Base-by-base conservation (phyloP, 352 stramenopile genomes). In the Globisporangium apiculatum region DNA sequence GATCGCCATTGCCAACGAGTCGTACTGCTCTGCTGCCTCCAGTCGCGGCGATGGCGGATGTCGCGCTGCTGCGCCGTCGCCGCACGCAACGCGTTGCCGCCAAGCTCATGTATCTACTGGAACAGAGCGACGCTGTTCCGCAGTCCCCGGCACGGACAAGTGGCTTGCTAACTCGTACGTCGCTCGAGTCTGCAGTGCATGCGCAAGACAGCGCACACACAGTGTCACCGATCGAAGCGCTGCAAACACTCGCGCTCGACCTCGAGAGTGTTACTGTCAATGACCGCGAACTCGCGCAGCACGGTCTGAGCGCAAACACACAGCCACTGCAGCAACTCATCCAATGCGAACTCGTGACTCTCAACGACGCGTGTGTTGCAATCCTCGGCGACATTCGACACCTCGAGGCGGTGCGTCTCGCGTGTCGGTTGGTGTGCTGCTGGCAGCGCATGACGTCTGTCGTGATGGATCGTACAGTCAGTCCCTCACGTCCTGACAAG, bases 251-350 rank as follows among this genome's bases (percentile, higher is more conserved):
- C 8, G 46, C 49, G 0, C 12, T 55, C 4, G 61, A 64, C 18
- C 57, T 67, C 4, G 61, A 67, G 4, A 47, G 18, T 4, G 51
- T 53, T 41, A 15, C 18, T 9, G 15, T 45, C 12, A 46, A 51
- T 6, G 43, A 51, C 50, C 49, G 12, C 0, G 46, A 52, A 3
- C 2, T 47, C 15, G 11, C n/a, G 8, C 7, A 17, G 14, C 45
- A 47, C 24, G 15, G 12, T 0, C 42, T 46, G 11, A 58, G 48
- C 0, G 40, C 58, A 46, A 73, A 76, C 49, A 58, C 48, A 15
- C 72, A 72, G 11, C 71, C 71, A 15, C 48, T 79, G 14, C 2
- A 37, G 51, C 62, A 63, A 42, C 64, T 79, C 15, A 18, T 68
- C 14, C 52, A 57, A 1, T 63, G 67, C 50, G 68, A 76, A 51